Evolutionary conservation across 2,329 filamentous ascomycete species (phyloP).

Genomic region (Colletotrichum gloeosporioides): DNA sequence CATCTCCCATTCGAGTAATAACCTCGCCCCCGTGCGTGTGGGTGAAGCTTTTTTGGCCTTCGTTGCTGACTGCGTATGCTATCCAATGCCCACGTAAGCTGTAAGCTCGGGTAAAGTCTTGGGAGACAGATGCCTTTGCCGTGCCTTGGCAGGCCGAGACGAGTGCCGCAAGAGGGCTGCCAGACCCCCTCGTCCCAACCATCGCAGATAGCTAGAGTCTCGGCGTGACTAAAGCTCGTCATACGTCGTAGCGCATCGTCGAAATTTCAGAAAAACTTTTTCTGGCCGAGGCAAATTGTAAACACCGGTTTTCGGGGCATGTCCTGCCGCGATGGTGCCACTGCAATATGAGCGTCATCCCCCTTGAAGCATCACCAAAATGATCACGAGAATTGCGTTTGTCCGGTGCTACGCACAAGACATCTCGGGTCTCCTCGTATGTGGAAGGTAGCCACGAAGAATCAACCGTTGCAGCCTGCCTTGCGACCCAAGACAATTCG

Average conservation of each 20-base stretch:
- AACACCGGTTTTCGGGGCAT: not conserved
- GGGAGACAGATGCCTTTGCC: not conserved
- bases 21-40: not conserved
- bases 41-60: not conserved
- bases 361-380: not conserved
- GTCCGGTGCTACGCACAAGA: not conserved
- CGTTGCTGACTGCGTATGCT: not conserved
- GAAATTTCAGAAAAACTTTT: not conserved
- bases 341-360: not conserved
- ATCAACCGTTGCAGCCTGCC: not conserved
- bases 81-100: constrained; percentile 1
- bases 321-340: not conserved
- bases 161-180: not conserved
- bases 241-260: not conserved
- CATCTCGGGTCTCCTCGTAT: not conserved
- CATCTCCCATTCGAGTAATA: not conserved
- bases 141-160: constrained; percentile 2
- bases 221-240: not conserved
- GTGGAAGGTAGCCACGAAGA: not conserved
- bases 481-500: not conserved
- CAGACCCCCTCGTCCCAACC: not conserved
- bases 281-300: not conserved
- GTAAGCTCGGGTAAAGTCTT: constrained; percentile 7
- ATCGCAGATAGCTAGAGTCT: not conserved
- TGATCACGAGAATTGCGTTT: not conserved